Percentiles rank a stretch among this genome's conserved stretches.
phyloP scores from a whole-genome alignment of 2,329 filamentous ascomycete genomes.

The Colletotrichum tamarilloi region DNA sequence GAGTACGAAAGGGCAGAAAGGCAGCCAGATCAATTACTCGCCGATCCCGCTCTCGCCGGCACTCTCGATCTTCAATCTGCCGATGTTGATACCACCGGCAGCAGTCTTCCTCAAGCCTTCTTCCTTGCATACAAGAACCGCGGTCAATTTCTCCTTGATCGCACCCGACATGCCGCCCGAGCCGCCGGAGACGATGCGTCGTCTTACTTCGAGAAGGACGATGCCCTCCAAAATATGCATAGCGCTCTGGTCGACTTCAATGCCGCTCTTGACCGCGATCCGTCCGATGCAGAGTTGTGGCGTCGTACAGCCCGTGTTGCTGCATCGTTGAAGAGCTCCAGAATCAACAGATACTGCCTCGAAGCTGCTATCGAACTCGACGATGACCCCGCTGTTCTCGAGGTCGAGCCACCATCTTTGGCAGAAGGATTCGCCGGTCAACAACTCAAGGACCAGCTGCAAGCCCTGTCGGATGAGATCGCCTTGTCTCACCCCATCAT shows the following conservation, averaged over 20 bases:
- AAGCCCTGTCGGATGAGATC: constrained; percentile 65
- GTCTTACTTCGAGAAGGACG: constrained; percentile 50
- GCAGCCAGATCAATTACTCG: constrained; percentile 60
- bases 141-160: constrained; percentile 90
- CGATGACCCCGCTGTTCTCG: constrained; percentile 71
- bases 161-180: constrained; percentile 65
- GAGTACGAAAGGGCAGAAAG: constrained; percentile 81
- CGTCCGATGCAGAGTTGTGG: constrained; percentile 76
- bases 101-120: constrained; percentile 86
- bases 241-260: constrained; percentile 67
- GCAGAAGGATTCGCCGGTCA: constrained; percentile 73
- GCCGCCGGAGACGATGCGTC: constrained; percentile 39
- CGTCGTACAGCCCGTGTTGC: constrained; percentile 68
- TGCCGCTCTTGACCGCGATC: constrained; percentile 71
- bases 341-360: constrained; percentile 70
- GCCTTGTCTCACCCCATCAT: constrained; percentile 71
- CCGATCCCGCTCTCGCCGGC: constrained; percentile 60
- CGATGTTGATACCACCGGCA: constrained; percentile 79
- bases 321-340: constrained; percentile 65
- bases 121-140: constrained; percentile 97
- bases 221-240: constrained; percentile 50
- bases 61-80: constrained; percentile 67
- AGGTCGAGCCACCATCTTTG: constrained; percentile 71
- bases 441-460: constrained; percentile 67
- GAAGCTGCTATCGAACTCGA: constrained; percentile 76